A percentile compares a stretch with the other conserved stretches of the same genome.
Conservation (phyloP, 2,329 filamentous ascomycete genomes). For the Pleochaeta shiraiana region DNA sequence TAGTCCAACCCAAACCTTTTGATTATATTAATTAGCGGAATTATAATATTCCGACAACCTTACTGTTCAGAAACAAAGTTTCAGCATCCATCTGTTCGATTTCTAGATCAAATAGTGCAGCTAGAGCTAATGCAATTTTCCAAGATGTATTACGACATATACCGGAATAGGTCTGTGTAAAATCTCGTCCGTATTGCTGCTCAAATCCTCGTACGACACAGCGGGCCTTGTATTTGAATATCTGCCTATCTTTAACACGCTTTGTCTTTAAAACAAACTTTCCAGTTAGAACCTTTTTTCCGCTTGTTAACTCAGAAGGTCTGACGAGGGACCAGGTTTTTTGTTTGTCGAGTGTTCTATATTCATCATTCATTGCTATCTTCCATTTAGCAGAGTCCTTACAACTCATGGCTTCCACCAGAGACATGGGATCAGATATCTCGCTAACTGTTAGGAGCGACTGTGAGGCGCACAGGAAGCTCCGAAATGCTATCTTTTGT, state of each 20-base stretch:
- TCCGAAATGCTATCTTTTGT: background rate
- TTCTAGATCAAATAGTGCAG: background rate
- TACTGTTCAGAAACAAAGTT: slow-evolving; percentile 1
- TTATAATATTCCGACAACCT: too few species aligned
- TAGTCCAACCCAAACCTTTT: too few species aligned
- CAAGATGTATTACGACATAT: background rate
- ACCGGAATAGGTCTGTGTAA: background rate
- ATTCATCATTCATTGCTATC: background rate
- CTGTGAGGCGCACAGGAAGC: background rate
- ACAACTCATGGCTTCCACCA: background rate
- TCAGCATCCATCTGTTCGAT: slow-evolving; percentile 2
- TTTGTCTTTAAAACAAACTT: background rate
- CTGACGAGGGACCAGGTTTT: background rate
- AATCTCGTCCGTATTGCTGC: background rate
- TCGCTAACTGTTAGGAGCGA: background rate
- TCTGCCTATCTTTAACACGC: background rate
- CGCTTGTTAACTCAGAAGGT: background rate
- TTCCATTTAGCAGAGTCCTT: background rate
- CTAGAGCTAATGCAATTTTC: background rate
- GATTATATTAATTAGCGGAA: too few species aligned
- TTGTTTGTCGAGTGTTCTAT: background rate
- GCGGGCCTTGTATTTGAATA: background rate
- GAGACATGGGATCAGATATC: background rate
- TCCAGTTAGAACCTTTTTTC: background rate
- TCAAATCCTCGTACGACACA: slow-evolving; percentile 3